Percentiles rank a stretch among this genome's conserved stretches.
Evolutionary conservation across 257 asterid genomes (phyloP).

Genomic region (Solanum bulbocastanum): DNA sequence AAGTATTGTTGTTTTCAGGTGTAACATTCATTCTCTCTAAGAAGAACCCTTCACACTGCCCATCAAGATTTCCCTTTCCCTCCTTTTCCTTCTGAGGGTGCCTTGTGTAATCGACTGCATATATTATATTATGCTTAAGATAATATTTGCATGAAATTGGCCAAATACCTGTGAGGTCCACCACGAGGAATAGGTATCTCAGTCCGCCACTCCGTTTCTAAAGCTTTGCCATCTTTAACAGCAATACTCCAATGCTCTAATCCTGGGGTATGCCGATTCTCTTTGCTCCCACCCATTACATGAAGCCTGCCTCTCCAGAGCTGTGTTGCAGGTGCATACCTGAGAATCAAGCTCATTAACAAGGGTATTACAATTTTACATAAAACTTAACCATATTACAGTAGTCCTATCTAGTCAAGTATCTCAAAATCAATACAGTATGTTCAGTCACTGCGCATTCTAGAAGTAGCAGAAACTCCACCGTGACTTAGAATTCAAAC

Average conservation of each 20-base stretch:
- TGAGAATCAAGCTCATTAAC: conserved; percentile 20
- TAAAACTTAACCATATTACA: not conserved
- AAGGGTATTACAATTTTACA: not conserved
- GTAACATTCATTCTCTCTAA: not conserved
- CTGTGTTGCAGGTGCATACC: conserved; percentile 95
- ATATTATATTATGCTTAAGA: not conserved
- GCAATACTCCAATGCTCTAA: conserved; percentile 90
- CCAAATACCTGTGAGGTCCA: conserved; percentile 81
- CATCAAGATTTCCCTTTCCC: not conserved
- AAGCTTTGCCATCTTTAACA: conserved; percentile 67
- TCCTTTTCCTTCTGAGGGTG: not conserved
- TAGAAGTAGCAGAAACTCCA: not conserved
- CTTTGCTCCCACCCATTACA: conserved; percentile 98
- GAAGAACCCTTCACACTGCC: not conserved
- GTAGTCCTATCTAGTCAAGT: not conserved
- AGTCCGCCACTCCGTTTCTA: conserved; percentile 66
- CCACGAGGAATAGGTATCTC: conserved; percentile 93
- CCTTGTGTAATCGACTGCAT: not conserved
- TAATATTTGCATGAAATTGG: not conserved
- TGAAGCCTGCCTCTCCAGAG: conserved; percentile 94
- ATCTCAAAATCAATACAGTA: not conserved
- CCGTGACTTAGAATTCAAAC: not conserved
- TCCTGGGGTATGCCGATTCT: conserved; percentile 66
- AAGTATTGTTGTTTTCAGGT: not conserved
- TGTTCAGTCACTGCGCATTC: not conserved